Base-by-base conservation (phyloP, 352 stramenopile species). In the Globisporangium okanoganense region DNA sequence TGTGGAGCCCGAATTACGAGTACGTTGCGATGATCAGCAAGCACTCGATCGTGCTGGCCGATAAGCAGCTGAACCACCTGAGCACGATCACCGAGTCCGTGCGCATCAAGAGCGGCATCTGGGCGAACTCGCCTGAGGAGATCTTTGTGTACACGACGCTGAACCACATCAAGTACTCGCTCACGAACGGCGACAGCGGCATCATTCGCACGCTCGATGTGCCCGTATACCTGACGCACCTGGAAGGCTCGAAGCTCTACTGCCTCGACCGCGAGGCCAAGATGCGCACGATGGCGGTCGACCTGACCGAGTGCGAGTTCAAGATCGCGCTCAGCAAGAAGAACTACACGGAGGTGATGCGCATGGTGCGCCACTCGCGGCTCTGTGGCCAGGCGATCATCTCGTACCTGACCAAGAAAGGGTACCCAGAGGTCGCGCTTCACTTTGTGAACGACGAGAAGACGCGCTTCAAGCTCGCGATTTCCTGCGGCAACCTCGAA, bases 391-490 rank as follows among this genome's bases (percentile, higher is more conserved):
- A 99, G 71, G 96, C 98, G 22, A 99, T 99, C 72, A 98, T 99
- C 62, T 95, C 93, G 31, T 99, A 99, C 76, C 75, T 99, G 53
- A 98, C 99, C 57, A 90, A 96, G 43, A 99, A 99, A 77, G 98
- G 98, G n/a, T 99, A 99, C 74, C 97, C 97, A 3, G 97, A 99
- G 68, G 97, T 99, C 22, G 98, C 98, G 9, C 84, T 99, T 47
- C 97, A 99, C 82, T 99, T 99, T 79, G 98, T 99, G 35, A 96
- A 96, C 57, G 97, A 99, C 76, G 96, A 98, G 48, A 96, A 97
- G 73, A 99, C 97, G 49, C 84, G 96, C 31, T 99, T 99, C 82
- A 98, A 98, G 67, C 81, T 99, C 27, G 96, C 95, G 6, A 95
- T 99, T 61, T 98, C 96, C 43, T 99, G 98, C 66, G 97, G 97